Evolutionary conservation across 2,329 filamentous ascomycete species (phyloP), one percentile per base, ranked within the genome.

Genomic region (Penicillium sp.): DNA sequence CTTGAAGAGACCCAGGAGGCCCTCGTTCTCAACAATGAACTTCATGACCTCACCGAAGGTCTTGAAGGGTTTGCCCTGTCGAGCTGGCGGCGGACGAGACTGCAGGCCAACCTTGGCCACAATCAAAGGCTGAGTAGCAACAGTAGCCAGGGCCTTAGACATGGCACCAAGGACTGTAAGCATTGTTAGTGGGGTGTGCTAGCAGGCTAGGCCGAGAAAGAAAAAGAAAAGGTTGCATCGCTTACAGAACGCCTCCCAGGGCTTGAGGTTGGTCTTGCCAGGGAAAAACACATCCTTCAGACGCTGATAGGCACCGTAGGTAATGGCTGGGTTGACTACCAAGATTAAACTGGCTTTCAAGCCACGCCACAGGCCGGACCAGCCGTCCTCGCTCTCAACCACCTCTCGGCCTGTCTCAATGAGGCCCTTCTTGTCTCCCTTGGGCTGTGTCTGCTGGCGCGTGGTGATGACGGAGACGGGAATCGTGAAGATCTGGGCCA

Each of bases 71-170:
- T 93, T 95, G 55, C 92, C 93, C 56, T 91, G 82, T 46, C 92
- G 85, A 18, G 84, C 82, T 54, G 91, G 85, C 1, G 94, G 94
- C 18, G 94, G 94, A 64, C 89, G 91, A 23, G 92, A 97, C 73
- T 99, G 94, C 52, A 99, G 79, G 45, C 94, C 92, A 55, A 99
- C 94, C 77, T 99, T 99, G 56, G 94, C 94, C 55, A 99, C 93
- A 65, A 99, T 99, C 49, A 99, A 80, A 12, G 94, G 94, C 70
- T 99, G 94, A 7, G 94, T 99, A 47, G 82, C 86, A 59, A 99
- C 86, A 0, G 94, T 99, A 46, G 94, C 94, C 53, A 97, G 75
- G 5, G 90, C 84, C 75, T 99, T 99, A 44, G 93, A 97, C 75
- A 95, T 83, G 37, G 94, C 91, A 55, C 94, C 94, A 44, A 99